Evolutionary conservation across 1,284 basidiomycete genomes (phyloP).

Genomic region (Leccinum insolens): DNA sequence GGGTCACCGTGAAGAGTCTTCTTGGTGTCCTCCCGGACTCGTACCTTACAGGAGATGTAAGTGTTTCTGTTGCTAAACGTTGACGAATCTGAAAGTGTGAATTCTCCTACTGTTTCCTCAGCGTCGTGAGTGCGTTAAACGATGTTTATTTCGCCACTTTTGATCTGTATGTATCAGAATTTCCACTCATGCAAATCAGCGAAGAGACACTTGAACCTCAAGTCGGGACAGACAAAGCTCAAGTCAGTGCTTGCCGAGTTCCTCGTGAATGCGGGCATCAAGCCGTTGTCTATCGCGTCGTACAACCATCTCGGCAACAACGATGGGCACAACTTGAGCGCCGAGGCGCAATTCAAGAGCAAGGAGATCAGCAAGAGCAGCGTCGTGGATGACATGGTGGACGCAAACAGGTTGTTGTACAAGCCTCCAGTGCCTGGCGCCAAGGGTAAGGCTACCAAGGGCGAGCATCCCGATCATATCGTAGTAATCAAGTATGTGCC

Average conservation of each 20-base stretch:
- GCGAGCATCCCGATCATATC: slow-evolving; percentile 97
- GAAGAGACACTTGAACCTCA: slow-evolving; percentile 59
- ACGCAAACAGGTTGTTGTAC: slow-evolving; percentile 89
- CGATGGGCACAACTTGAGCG: slow-evolving; percentile 91
- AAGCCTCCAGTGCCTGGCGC: slow-evolving; percentile 68
- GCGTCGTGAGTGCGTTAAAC: too few relatives aligned
- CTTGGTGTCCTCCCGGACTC: too few relatives aligned
- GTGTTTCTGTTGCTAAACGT: too few relatives aligned
- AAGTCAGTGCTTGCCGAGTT: slow-evolving; percentile 97
- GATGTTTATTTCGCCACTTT: too few relatives aligned
- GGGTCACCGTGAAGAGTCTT: too few relatives aligned
- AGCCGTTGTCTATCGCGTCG: slow-evolving; percentile 93
- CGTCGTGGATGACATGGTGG: slow-evolving; percentile 98
- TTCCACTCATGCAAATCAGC: too few relatives aligned
- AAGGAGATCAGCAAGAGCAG: slow-evolving; percentile 98
- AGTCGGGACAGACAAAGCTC: slow-evolving; percentile 93
- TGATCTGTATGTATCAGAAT: too few relatives aligned
- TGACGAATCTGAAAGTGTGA: too few relatives aligned
- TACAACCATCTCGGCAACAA: slow-evolving; percentile 99
- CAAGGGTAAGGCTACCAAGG: slow-evolving; percentile 74
- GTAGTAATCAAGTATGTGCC: slow-evolving; percentile 96
- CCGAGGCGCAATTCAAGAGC: slow-evolving; percentile 94
- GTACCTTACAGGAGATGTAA: too few relatives aligned
- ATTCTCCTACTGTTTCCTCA: too few relatives aligned
- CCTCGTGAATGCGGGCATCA: slow-evolving; percentile 98